Evolutionary conservation across 2,329 filamentous ascomycete species (phyloP), one percentile per base, ranked within the genome.

Genomic region (Whalleya microplaca): DNA sequence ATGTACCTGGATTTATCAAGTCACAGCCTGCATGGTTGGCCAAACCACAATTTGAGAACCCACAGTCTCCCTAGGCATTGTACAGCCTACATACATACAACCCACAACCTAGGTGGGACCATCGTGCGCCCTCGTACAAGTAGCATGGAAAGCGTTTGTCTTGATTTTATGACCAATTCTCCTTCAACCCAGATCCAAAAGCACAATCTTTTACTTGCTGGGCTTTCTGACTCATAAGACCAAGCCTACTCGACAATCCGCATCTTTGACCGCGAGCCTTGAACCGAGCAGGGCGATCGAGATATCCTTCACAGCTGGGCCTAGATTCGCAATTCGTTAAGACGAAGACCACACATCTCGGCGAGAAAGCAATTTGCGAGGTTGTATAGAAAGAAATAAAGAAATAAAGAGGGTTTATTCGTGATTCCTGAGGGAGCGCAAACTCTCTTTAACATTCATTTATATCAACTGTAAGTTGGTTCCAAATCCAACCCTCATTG

Each of bases 71-170:
- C 6, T 7, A 42, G n/a, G 19, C 41, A 42, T 42, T 20, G n/a
- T 19, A 42, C 37, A 42, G 8, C n/a, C 7, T 18, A 19, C n/a
- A 18, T 12, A 12, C 19, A 3, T 19, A 42, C 41, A 19, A 32
- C 37, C 45, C 54, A 55, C 51, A 56, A 45, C 54, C 56, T 48
- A 52, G 58, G 60, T 56, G 60, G 60, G 54, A 59, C 51, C 50
- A 55, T 60, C 47, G 60, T 51, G 54, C 58, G 51, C 52, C 53
- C 60, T 47, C 47, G 55, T 58, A 37, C 32, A 37, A 37, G 9
- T 37, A 12, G 8, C 32, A 37, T 16, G 32, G 14, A 12, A 37
- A 14, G 14, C 3, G 32, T 16, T 12, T 37, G 32, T 8, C n/a
- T n/a, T n/a, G n/a, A n/a, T n/a, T 37, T 37, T 14, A 37, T 16